phyloP scores from a whole-genome alignment of 805 yeast genomes.

The Saccharomycopsis sp. region DNA sequence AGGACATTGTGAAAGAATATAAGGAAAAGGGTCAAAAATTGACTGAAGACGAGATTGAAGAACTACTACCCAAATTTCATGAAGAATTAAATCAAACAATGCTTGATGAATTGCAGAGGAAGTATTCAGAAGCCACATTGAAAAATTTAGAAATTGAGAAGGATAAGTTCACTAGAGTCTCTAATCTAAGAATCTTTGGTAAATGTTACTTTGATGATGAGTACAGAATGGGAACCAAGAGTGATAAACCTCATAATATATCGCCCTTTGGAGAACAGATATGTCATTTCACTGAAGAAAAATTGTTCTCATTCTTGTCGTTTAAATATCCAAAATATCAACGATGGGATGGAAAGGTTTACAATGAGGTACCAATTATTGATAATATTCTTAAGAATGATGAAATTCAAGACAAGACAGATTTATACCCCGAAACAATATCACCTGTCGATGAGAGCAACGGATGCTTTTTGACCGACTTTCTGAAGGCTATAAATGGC shows the following conservation, averaged over 20 bases:
- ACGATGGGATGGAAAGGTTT: conserved; percentile 34
- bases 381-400: conserved; percentile 7
- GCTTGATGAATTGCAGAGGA: conserved; percentile 3
- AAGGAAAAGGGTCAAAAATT: conserved; percentile 2
- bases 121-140: neutral
- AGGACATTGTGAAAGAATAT: conserved; percentile 20
- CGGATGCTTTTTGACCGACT: conserved; percentile 22
- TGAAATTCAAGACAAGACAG: conserved; percentile 1
- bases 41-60: conserved; percentile 5
- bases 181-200: conserved; percentile 24
- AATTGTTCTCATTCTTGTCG: conserved; percentile 38
- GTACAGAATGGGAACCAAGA: neutral
- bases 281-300: conserved; percentile 31
- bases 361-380: conserved; percentile 2
- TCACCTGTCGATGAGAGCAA: neutral
- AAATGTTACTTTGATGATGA: conserved; percentile 22
- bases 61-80: conserved; percentile 4
- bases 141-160: conserved; percentile 10
- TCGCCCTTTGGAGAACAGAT: neutral
- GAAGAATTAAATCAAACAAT: neutral
- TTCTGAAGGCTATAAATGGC: conserved; percentile 31
- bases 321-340: conserved; percentile 33
- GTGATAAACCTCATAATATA: neutral
- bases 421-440: conserved; percentile 1
- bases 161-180: conserved; percentile 16